Evolutionary conservation across 2,329 filamentous ascomycete species (phyloP).

Genomic region (Atkinsonella texensis): DNA sequence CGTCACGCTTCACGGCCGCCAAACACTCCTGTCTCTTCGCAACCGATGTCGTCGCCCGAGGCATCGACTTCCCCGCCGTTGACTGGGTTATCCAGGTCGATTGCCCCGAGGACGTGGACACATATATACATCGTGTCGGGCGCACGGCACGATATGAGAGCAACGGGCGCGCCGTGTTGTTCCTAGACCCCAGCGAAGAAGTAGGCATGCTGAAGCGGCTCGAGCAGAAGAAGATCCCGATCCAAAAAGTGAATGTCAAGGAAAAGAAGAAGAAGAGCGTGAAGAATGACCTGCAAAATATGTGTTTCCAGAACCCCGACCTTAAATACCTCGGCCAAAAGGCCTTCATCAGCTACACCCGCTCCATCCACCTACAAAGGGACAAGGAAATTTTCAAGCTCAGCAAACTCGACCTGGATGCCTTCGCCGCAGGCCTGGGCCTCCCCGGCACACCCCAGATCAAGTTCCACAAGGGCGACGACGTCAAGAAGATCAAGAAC

Average conservation of each 20-base stretch:
- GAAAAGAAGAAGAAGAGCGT: conserved; percentile 84
- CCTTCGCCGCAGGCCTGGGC: conserved; percentile 73
- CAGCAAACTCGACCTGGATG: conserved; percentile 71
- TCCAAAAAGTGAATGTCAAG: conserved; percentile 75
- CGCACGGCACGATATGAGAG: conserved; percentile 89
- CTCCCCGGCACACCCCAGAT: conserved; percentile 86
- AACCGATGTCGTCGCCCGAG: conserved; percentile 88
- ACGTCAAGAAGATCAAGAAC: conserved; percentile 80
- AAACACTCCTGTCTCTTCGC: conserved; percentile 85
- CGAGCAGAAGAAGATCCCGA: conserved; percentile 79
- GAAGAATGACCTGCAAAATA: conserved; percentile 73
- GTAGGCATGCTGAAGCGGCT: conserved; percentile 78
- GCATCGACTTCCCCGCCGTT: conserved; percentile 89
- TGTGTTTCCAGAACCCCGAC: conserved; percentile 91
- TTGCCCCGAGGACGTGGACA: conserved; percentile 91
- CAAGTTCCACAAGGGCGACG: conserved; percentile 83
- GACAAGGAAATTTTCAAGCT: conserved; percentile 89
- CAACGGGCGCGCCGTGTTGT: conserved; percentile 76
- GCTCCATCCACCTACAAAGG: conserved; percentile 75
- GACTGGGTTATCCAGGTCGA: conserved; percentile 99
- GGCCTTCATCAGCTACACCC: conserved; percentile 82
- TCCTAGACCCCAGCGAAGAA: conserved; percentile 87
- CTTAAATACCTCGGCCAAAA: conserved; percentile 94
- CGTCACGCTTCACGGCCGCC: conserved; percentile 65
- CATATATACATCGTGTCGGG: conserved; percentile 93